These are phyloP conservation scores for Populus hybrid DNA, from an alignment of 441 rosid genomes.

Conservation along the genomic window DNA sequence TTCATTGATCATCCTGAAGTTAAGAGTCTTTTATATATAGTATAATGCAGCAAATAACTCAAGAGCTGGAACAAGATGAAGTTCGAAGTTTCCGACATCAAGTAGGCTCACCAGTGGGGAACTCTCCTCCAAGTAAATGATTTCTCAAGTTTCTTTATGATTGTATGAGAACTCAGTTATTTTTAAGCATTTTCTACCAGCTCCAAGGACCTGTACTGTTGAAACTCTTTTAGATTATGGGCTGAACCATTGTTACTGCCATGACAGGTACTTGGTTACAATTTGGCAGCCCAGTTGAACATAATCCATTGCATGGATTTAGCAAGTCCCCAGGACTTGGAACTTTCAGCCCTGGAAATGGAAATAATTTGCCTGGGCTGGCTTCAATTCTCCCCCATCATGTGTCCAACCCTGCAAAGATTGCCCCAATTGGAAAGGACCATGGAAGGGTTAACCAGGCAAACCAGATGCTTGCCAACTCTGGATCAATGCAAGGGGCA, in stretches of 20 bases:
- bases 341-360: constrained; percentile 44
- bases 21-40: constrained; percentile 34
- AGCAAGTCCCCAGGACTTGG: constrained; percentile 57
- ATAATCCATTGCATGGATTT: constrained; percentile 48
- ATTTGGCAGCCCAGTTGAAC: constrained; percentile 64
- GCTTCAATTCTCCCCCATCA: constrained; percentile 71
- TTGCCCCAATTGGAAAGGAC: constrained; percentile 71
- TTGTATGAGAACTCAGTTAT: constrained; percentile 10
- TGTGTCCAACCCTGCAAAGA: constrained; percentile 48
- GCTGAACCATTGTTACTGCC: constrained; percentile 19
- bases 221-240: constrained; percentile 11
- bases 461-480: constrained; percentile 41
- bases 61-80: constrained; percentile 75
- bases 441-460: constrained; percentile 48
- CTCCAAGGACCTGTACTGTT: neutral
- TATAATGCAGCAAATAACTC: constrained; percentile 59
- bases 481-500: constrained; percentile 39
- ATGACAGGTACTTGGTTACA: constrained; percentile 60
- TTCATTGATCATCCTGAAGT: constrained; percentile 1
- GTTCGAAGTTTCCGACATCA: constrained; percentile 54
- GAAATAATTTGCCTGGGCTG: constrained; percentile 55
- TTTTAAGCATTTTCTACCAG: neutral
- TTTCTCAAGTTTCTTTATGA: constrained; percentile 1
- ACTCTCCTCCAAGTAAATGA: constrained; percentile 72
- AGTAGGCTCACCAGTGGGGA: constrained; percentile 59